These are phyloP conservation scores for Simplicillium aogashimaense DNA, from an alignment of 2,329 filamentous ascomycete genomes.

Conservation along the genomic window DNA sequence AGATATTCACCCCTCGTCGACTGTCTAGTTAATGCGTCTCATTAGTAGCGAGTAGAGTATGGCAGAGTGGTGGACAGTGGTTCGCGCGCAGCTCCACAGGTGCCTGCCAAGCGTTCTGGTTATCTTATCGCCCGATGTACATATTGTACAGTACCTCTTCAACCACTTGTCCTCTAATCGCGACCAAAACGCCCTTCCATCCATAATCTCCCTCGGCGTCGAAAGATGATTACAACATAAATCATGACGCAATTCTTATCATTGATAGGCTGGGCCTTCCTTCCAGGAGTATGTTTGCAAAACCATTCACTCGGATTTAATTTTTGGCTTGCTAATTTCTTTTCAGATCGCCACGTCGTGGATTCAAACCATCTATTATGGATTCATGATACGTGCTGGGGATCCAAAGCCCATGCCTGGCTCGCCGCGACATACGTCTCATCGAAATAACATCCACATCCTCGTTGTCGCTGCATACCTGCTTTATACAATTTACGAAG, in stretches of 20 bases:
- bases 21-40: too few species aligned
- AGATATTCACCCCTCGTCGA: too few species aligned
- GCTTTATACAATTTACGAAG: constrained; percentile 85
- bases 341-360: constrained; percentile 65
- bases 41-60: too few species aligned
- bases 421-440: constrained; percentile 56
- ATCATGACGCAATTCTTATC: constrained; percentile 43
- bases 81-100: too few species aligned
- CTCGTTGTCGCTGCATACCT: constrained; percentile 77
- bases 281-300: constrained; percentile 35
- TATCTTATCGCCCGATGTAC: too few species aligned
- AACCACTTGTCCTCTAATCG: too few species aligned
- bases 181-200: too few species aligned
- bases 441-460: constrained; percentile 77
- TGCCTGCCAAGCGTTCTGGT: too few species aligned
- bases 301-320: not conserved
- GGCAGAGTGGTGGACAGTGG: too few species aligned
- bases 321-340: not conserved
- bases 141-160: too few species aligned
- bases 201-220: too few species aligned
- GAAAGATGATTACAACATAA: too few species aligned
- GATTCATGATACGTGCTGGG: constrained; percentile 80
- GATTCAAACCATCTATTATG: constrained; percentile 75
- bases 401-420: constrained; percentile 67
- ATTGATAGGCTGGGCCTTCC: constrained; percentile 46